Conservation (phyloP, 2,329 filamentous ascomycete species). For the Alternaria sp. region DNA sequence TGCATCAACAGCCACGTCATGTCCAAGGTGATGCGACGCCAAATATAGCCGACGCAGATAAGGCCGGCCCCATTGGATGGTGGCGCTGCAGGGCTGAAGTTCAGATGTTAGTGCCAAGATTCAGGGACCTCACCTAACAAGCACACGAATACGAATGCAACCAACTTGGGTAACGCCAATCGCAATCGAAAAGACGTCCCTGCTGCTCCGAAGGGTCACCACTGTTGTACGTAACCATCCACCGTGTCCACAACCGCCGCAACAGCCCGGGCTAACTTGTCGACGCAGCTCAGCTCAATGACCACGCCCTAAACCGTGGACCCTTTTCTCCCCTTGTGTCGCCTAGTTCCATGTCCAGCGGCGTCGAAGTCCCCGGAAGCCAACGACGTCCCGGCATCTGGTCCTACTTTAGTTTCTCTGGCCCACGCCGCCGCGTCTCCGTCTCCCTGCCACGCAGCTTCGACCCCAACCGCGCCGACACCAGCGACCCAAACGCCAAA, state of each 20-base stretch:
- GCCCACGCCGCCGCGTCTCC: slow-evolving; percentile 61
- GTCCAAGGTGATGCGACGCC: neutral
- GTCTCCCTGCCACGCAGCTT: slow-evolving; percentile 58
- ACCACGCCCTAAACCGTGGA: slow-evolving; percentile 28
- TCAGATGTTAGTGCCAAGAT: slow-evolving; percentile 30
- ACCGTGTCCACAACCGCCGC: slow-evolving; percentile 12
- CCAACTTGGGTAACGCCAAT: slow-evolving; percentile 24
- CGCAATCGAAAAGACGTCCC: slow-evolving; percentile 5
- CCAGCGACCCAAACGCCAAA: slow-evolving; percentile 59
- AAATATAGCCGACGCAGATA: slow-evolving; percentile 13
- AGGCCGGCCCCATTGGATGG: slow-evolving; percentile 15
- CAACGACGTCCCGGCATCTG: slow-evolving; percentile 60
- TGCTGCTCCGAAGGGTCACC: slow-evolving; percentile 11
- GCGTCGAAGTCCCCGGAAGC: slow-evolving; percentile 54
- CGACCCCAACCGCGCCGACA: slow-evolving; percentile 27
- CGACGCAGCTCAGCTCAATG: slow-evolving; percentile 30
- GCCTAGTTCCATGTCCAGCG: slow-evolving; percentile 62
- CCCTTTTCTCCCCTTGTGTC: slow-evolving; percentile 27
- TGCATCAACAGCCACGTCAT: neutral
- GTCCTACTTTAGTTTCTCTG: slow-evolving; percentile 61
- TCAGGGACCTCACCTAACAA: slow-evolving; percentile 26
- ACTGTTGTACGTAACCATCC: slow-evolving; percentile 19
- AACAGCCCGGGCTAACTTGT: slow-evolving; percentile 20
- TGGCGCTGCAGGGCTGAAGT: slow-evolving; percentile 8
- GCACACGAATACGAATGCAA: slow-evolving; percentile 31